Evolutionary conservation across 208 protist genomes (phyloP).

Genomic region (Wallacemonas sp.): DNA sequence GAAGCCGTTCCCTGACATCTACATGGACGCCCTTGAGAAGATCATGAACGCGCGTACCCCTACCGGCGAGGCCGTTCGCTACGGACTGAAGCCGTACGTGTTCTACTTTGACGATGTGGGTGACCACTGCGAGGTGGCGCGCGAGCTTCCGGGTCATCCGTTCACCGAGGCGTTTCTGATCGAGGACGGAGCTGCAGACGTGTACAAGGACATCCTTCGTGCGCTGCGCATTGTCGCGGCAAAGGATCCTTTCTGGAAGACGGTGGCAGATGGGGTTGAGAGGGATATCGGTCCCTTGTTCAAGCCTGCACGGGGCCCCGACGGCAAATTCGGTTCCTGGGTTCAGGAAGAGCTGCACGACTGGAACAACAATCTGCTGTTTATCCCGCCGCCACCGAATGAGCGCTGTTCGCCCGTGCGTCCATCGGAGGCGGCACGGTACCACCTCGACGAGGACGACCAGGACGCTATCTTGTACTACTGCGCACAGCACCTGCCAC

Average conservation of each 20-base stretch:
- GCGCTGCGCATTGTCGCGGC: conserved; percentile 53
- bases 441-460: conserved; percentile 61
- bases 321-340: conserved; percentile 57
- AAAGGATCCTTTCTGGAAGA: conserved; percentile 67
- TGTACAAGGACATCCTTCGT: conserved; percentile 61
- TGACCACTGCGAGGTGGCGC: conserved; percentile 62
- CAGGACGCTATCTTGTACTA: conserved; percentile 77
- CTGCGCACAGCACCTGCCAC: conserved; percentile 65
- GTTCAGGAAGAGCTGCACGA: conserved; percentile 71
- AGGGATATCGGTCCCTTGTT: conserved; percentile 70
- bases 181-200: conserved; percentile 62
- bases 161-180: conserved; percentile 70
- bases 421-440: conserved; percentile 27
- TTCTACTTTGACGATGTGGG: conserved; percentile 78
- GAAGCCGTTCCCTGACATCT: conserved; percentile 81
- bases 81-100: conserved; percentile 64
- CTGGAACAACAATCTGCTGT: conserved; percentile 71
- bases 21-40: conserved; percentile 57
- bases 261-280: conserved; percentile 51
- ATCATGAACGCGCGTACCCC: conserved; percentile 39
- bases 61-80: conserved; percentile 60
- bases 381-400: conserved; percentile 54
- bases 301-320: conserved; percentile 21
- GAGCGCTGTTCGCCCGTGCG: conserved; percentile 33
- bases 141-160: conserved; percentile 44